Base-by-base conservation (phyloP, 208 protist genomes). In the Trypanosoma avium region DNA sequence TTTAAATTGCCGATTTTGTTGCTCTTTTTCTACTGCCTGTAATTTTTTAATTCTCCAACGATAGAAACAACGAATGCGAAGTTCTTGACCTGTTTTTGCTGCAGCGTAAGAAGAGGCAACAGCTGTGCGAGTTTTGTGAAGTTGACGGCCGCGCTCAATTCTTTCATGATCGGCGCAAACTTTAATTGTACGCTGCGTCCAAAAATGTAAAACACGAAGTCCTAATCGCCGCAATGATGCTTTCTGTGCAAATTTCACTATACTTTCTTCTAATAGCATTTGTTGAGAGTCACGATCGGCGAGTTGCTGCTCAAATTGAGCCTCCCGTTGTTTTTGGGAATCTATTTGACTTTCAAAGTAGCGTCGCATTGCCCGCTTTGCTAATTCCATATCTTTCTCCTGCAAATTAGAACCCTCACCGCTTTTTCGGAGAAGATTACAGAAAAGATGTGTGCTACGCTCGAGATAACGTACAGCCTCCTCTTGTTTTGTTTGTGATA, bases 301-400 rank as follows among this genome's bases (percentile, higher is more conserved):
- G 13, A 67, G 35, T 38, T 42, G 46, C n/a, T n/a, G 33, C 48
- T 52, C 12, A 30, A 58, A 38, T 27, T 67, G 4, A 21, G 27
- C 36, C 42, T 70, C 63, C 15, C 63, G 24, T 22, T 46, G 74
- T 8, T 43, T 64, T 50, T 77, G 48, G n/a, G 67, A 54, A 15
- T 52, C 66, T 12, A 56, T 56, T 48, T 84, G 82, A 0, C 62
- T 58, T n/a, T 84, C 68, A 4, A 88, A 76, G 72, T 88, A 88
- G 1, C 82, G 82, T 49, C 67, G 73, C 78, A 88, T 82, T 35
- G 67, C 73, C 48, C 67, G 75, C 63, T 82, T 82, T 17, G 73
- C 68, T 0, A 72, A 68, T 26, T 68, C 49, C 38, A 88, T 47
- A 42, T 47, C 67, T 43, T 66, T 61, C 58, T 79, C 69, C 29